phyloP scores from a whole-genome alignment of 345 rosid species.

The Rhizophora apiculata region DNA sequence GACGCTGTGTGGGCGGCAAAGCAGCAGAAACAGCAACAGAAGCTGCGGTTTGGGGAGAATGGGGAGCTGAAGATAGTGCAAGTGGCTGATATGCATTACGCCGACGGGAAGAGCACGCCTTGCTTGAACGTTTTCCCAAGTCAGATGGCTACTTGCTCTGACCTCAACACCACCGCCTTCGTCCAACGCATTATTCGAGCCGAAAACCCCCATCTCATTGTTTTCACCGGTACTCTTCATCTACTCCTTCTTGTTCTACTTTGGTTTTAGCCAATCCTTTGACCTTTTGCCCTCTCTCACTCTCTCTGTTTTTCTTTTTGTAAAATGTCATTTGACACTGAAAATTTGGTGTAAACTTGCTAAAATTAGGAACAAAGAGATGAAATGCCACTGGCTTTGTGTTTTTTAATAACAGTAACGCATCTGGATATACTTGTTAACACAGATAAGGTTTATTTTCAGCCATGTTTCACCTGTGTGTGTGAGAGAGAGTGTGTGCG shows the following conservation, averaged over 20 bases:
- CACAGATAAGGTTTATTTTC: too few relatives aligned
- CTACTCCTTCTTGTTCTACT: background rate
- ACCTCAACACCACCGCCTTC: conserved; percentile 84
- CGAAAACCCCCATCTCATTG: conserved; percentile 77
- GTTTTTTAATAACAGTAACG: background rate
- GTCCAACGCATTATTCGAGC: conserved; percentile 63
- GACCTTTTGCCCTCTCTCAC: too few relatives aligned
- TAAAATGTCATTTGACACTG: too few relatives aligned
- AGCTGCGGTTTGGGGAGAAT: conserved; percentile 44
- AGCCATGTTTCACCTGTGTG: too few relatives aligned
- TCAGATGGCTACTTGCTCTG: conserved; percentile 59
- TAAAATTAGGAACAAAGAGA: background rate
- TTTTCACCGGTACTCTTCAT: conserved; percentile 65
- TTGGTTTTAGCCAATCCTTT: background rate
- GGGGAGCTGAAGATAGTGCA: conserved; percentile 87
- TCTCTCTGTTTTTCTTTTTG: too few relatives aligned
- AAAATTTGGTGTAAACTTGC: too few relatives aligned
- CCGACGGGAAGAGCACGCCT: conserved; percentile 52
- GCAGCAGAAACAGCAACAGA: background rate
- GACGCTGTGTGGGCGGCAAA: too few relatives aligned
- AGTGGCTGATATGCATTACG: conserved; percentile 94
- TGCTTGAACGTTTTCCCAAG: conserved; percentile 51
- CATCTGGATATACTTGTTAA: too few relatives aligned
- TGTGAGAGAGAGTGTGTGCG: too few relatives aligned
- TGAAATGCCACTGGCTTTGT: background rate